These are phyloP conservation scores for Pilasporangium apinafurcum DNA, from an alignment of 352 stramenopile species.

Conservation along the genomic window DNA sequence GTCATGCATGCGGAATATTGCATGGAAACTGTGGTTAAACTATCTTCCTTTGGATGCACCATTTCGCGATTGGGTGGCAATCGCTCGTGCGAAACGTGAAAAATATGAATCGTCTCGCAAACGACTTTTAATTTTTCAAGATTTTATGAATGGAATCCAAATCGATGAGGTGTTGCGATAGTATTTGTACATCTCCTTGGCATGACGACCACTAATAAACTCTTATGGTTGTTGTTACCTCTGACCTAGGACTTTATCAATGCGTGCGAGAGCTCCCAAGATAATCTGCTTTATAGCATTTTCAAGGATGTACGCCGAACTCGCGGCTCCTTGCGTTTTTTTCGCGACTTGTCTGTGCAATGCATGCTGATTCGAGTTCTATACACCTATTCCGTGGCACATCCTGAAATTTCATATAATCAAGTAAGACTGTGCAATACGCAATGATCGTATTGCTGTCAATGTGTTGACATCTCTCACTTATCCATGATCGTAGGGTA, in stretches of 20 bases:
- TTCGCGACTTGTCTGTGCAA: conserved; percentile 37
- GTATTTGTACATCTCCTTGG: background rate
- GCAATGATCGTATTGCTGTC: background rate
- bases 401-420: conserved; percentile 73
- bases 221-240: too few species aligned
- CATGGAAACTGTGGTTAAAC: conserved; percentile 70
- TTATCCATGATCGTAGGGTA: conserved; percentile 33
- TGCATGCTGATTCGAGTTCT: conserved; percentile 54
- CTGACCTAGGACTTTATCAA: conserved; percentile 40
- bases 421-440: conserved; percentile 29
- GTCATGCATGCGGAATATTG: conserved; percentile 65
- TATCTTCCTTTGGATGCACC: conserved; percentile 36
- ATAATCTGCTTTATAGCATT: conserved; percentile 57
- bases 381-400: conserved; percentile 61
- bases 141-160: conserved; percentile 18
- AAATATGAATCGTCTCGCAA: conserved; percentile 31
- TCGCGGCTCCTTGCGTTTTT: conserved; percentile 52
- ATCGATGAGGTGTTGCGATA: conserved; percentile 10
- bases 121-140: conserved; percentile 24
- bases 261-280: conserved; percentile 37
- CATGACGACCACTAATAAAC: too few species aligned
- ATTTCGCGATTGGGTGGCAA: conserved; percentile 38
- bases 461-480: background rate
- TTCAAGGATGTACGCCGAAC: conserved; percentile 70
- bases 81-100: conserved; percentile 22